Conservation (phyloP, 2,329 filamentous ascomycete species). For the Fusarium chaquense region DNA sequence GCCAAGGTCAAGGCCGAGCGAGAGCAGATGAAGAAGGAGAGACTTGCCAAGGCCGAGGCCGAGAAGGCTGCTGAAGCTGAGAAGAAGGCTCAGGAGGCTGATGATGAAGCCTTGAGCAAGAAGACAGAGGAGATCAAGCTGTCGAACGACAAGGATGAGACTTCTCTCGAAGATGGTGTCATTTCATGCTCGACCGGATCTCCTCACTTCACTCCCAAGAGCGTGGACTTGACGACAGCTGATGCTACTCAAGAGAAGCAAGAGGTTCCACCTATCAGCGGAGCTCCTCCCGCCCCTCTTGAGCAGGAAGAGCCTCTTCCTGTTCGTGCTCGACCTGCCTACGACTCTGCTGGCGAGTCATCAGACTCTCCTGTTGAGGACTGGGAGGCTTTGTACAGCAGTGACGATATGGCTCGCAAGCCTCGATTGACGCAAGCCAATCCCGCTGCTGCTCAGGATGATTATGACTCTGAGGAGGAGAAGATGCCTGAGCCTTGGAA, state of each 20-base stretch:
- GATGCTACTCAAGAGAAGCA: conserved; percentile 50
- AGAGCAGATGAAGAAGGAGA: conserved; percentile 34
- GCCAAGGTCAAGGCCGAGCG: conserved; percentile 43
- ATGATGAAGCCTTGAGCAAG: conserved; percentile 43
- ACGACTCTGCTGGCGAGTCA: conserved; percentile 65
- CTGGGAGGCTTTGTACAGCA: conserved; percentile 70
- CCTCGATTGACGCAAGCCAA: conserved; percentile 57
- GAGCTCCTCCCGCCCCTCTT: conserved; percentile 40
- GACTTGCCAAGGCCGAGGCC: conserved; percentile 29
- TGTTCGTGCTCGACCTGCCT: conserved; percentile 46
- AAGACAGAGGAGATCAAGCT: conserved; percentile 30
- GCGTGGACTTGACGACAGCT: conserved; percentile 45
- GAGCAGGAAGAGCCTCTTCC: conserved; percentile 37
- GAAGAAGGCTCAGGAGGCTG: conserved; percentile 28
- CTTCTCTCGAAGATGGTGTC: conserved; percentile 35
- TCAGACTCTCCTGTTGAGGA: conserved; percentile 71
- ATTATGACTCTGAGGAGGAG: conserved; percentile 69
- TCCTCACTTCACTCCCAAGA: conserved; percentile 51
- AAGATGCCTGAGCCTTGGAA: conserved; percentile 71
- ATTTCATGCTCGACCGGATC: conserved; percentile 51
- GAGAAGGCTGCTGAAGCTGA: conserved; percentile 40
- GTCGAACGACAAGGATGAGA: conserved; percentile 33
- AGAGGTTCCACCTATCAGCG: conserved; percentile 49
- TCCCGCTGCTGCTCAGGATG: conserved; percentile 51
- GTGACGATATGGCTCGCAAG: conserved; percentile 68